phyloP scores from a whole-genome alignment of 108 stramenopile species.

The Fistulifera pelliculosa region DNA sequence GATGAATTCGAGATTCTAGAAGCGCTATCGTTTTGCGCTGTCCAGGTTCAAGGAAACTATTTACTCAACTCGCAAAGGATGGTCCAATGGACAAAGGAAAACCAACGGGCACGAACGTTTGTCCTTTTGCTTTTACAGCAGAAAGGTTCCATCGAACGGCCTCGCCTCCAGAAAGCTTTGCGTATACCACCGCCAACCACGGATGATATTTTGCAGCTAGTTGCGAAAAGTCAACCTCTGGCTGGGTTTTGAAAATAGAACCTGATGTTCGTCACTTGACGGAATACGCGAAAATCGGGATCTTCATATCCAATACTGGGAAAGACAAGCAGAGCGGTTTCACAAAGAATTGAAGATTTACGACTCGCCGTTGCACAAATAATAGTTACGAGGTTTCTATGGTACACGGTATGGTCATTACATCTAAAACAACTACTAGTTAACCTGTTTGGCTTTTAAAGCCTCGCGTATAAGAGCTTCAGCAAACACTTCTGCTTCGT shows the following conservation, averaged over 20 bases:
- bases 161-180: conserved; percentile 39
- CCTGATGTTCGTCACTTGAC: conserved; percentile 52
- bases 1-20: conserved; percentile 38
- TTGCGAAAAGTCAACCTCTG: conserved; percentile 36
- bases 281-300: conserved; percentile 35
- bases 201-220: conserved; percentile 44
- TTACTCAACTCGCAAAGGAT: conserved; percentile 43
- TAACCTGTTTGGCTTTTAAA: background rate
- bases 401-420: too few relatives aligned
- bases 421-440: too few relatives aligned
- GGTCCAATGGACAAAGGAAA: conserved; percentile 17
- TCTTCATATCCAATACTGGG: conserved; percentile 60
- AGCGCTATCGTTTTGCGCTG: conserved; percentile 61
- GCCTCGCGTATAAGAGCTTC: conserved; percentile 64
- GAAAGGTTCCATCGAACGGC: conserved; percentile 52
- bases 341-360: conserved; percentile 13
- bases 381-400: too few relatives aligned
- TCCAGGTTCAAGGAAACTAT: conserved; percentile 77
- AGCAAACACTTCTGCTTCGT: conserved; percentile 70
- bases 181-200: conserved; percentile 27
- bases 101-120: conserved; percentile 58
- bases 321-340: conserved; percentile 22
- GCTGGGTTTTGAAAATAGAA: conserved; percentile 60
- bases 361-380: too few relatives aligned
- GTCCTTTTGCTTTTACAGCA: conserved; percentile 63